Percentiles rank a stretch among this genome's conserved stretches.
Evolutionary conservation across 176 grass and related monocot genomes (phyloP).

Genomic region (Carex parvula): DNA sequence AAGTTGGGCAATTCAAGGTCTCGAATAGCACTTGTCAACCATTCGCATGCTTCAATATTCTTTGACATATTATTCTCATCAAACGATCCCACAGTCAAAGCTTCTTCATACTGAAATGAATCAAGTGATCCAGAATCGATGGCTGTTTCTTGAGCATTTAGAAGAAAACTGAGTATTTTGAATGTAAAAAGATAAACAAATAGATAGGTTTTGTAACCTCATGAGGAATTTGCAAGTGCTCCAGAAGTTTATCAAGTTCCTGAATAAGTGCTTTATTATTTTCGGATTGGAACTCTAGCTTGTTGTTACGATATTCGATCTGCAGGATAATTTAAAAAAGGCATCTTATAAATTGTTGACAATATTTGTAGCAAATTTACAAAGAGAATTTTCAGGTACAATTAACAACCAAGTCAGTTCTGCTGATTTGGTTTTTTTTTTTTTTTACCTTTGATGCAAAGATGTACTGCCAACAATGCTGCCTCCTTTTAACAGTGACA

Average conservation of each 20-base stretch:
- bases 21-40: slow-evolving; percentile 79
- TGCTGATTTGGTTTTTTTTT: neutral
- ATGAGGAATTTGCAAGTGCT: slow-evolving; percentile 61
- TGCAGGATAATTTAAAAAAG: slow-evolving; percentile 31
- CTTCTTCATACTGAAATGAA: slow-evolving; percentile 57
- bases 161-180: slow-evolving; percentile 2
- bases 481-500: neutral
- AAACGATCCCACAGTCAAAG: slow-evolving; percentile 80
- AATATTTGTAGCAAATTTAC: neutral
- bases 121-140: neutral
- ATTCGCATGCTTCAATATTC: slow-evolving; percentile 95
- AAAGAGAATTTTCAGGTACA: neutral
- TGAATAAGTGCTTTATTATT: slow-evolving; percentile 81
- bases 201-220: slow-evolving; percentile 41
- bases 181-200: slow-evolving; percentile 13
- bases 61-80: slow-evolving; percentile 80
- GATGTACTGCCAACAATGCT: neutral
- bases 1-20: slow-evolving; percentile 81
- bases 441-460: neutral
- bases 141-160: neutral
- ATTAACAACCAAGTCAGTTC: neutral
- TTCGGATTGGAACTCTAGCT: slow-evolving; percentile 78
- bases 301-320: slow-evolving; percentile 97
- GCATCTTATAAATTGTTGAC: neutral
- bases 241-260: slow-evolving; percentile 80